Conservation (phyloP, 192 early-diverging fungal species). For the Paraglomus brasilianum region DNA sequence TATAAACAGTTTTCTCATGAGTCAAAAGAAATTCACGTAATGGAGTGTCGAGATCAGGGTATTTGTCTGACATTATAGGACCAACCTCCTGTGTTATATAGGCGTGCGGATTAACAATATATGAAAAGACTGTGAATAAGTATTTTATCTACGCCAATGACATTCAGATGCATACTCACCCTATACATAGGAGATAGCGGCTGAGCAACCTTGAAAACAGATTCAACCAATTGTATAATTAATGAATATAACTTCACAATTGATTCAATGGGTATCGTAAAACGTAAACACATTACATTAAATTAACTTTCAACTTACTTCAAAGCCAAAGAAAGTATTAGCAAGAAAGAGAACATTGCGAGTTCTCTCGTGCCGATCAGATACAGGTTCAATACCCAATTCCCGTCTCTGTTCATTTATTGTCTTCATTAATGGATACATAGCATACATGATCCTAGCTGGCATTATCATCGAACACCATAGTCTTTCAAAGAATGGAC, state of each 20-base stretch:
- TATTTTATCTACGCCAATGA: no score
- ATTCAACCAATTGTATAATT: no score
- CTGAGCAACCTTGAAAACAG: slow-evolving; percentile 11
- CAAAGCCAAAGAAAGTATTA: slow-evolving; percentile 28
- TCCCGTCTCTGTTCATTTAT: slow-evolving; percentile 13
- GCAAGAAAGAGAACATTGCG: slow-evolving; percentile 13
- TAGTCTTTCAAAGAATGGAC: slow-evolving; percentile 16
- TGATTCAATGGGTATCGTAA: no score
- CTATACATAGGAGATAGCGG: background rate
- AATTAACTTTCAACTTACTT: slow-evolving; percentile 5
- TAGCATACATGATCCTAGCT: background rate
- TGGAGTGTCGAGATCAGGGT: slow-evolving; percentile 3
- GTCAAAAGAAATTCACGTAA: slow-evolving; percentile 15
- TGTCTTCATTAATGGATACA: background rate
- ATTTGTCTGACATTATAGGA: slow-evolving; percentile 34
- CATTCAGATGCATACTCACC: background rate
- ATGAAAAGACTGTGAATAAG: background rate
- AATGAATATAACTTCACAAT: no score
- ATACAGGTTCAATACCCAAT: background rate
- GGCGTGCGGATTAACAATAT: background rate
- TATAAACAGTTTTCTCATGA: slow-evolving; percentile 31
- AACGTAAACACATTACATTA: no score
- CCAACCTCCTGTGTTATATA: slow-evolving; percentile 30
- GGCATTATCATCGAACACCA: background rate
- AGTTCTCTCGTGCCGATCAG: background rate